Conservation (phyloP, 2,329 filamentous ascomycete genomes). For the Diaporthe aspalathi region DNA sequence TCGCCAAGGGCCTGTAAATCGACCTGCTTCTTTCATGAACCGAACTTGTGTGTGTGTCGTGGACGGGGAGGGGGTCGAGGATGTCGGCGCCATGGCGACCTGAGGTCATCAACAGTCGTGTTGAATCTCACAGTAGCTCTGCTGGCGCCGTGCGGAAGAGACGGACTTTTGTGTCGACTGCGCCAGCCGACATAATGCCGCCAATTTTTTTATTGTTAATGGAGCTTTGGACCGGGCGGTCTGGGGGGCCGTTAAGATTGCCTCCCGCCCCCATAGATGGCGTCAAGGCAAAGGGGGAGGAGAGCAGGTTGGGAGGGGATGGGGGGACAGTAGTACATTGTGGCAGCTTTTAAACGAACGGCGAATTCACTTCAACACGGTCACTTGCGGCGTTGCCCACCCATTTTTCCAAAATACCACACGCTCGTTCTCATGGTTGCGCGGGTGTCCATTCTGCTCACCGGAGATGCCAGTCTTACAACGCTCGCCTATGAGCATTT, state of each 20-base stretch:
- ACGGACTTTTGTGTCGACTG: neutral
- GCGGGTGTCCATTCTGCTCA: neutral
- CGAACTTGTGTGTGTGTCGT: neutral
- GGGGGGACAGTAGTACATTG: constrained; percentile 11
- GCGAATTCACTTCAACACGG: constrained; percentile 30
- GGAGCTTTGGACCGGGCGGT: constrained; percentile 5
- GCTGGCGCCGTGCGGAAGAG: constrained; percentile 1
- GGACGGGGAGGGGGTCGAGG: neutral
- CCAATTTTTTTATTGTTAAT: constrained; percentile 22
- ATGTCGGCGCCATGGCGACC: neutral
- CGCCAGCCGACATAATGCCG: neutral
- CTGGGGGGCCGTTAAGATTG: constrained; percentile 7
- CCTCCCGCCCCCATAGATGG: constrained; percentile 6
- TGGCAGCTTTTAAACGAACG: constrained; percentile 26
- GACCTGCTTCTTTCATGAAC: neutral
- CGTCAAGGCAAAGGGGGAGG: neutral
- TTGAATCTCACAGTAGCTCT: neutral
- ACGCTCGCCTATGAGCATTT: too few species aligned
- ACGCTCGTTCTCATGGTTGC: constrained; percentile 7
- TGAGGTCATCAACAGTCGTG: neutral
- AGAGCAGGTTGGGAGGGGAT: neutral
- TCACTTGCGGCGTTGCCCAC: constrained; percentile 9
- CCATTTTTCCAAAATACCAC: constrained; percentile 12
- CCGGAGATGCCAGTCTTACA: neutral
- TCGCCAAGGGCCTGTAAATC: constrained; percentile 51